These are phyloP conservation scores for Colletotrichum cuscutae DNA, from an alignment of 2,329 filamentous ascomycete species.

Conservation along the genomic window DNA sequence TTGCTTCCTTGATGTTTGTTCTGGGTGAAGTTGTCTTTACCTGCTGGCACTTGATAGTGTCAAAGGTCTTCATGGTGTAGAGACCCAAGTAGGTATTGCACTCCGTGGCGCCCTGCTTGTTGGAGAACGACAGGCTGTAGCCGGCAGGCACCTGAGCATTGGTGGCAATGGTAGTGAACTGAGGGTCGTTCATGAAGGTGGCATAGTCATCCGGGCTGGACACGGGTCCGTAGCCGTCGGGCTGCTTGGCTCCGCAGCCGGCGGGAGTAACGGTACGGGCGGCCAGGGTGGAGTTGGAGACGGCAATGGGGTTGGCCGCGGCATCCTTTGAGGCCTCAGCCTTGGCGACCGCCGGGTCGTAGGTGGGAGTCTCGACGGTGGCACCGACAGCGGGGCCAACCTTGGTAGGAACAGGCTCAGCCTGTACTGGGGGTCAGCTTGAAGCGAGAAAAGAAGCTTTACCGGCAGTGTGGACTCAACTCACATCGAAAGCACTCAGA, in stretches of 20 bases:
- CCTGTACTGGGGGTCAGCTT: neutral
- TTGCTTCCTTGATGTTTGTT: no score
- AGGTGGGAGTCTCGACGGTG: conserved; percentile 8
- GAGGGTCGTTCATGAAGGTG: conserved; percentile 4
- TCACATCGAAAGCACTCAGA: conserved; percentile 17
- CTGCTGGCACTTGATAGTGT: conserved; percentile 25
- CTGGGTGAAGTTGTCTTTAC: neutral
- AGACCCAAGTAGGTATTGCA: neutral
- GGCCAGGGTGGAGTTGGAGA: neutral
- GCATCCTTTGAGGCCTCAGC: conserved; percentile 7
- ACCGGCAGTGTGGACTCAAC: neutral
- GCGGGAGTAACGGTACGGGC: neutral
- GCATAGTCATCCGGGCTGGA: conserved; percentile 6
- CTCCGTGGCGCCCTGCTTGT: neutral
- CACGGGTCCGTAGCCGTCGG: conserved; percentile 3
- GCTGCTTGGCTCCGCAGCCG: neutral
- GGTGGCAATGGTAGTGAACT: neutral
- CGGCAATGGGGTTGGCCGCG: neutral
- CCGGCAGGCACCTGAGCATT: neutral
- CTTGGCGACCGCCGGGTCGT: neutral
- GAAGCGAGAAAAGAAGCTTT: no score
- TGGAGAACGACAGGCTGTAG: neutral
- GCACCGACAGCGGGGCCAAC: conserved; percentile 18
- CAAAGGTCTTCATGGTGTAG: conserved; percentile 11
- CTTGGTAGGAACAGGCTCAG: conserved; percentile 5